These are phyloP conservation scores for Danielia reshetovae DNA, from an alignment of 805 yeast species.

Conservation along the genomic window DNA sequence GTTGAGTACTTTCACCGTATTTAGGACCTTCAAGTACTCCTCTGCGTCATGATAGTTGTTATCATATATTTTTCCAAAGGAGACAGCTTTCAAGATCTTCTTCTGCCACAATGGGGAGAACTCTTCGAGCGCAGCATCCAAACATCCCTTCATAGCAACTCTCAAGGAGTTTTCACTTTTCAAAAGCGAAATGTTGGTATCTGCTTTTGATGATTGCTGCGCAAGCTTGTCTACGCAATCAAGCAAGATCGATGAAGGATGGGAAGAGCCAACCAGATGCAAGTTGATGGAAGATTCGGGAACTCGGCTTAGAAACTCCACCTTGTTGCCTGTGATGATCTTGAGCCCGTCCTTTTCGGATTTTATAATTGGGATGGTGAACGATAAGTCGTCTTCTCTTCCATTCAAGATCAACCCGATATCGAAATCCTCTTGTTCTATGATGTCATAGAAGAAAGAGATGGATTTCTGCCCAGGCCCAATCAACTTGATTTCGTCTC, in stretches of 20 bases:
- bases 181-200: slow-evolving; percentile 62
- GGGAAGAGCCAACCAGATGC: slow-evolving; percentile 78
- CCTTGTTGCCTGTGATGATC: slow-evolving; percentile 51
- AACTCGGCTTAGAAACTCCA: slow-evolving; percentile 66
- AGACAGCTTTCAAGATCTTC: slow-evolving; percentile 70
- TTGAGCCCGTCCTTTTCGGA: slow-evolving; percentile 70
- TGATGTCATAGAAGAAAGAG: slow-evolving; percentile 47
- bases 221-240: slow-evolving; percentile 68
- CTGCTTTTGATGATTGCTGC: slow-evolving; percentile 72
- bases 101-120: slow-evolving; percentile 79
- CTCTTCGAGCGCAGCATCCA: slow-evolving; percentile 73
- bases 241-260: slow-evolving; percentile 75
- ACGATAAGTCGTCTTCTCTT: slow-evolving; percentile 18
- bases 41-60: slow-evolving; percentile 53
- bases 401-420: slow-evolving; percentile 19
- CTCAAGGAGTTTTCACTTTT: slow-evolving; percentile 40
- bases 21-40: slow-evolving; percentile 58
- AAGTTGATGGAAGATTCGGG: slow-evolving; percentile 52
- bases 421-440: slow-evolving; percentile 27
- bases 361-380: slow-evolving; percentile 37
- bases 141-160: slow-evolving; percentile 66
- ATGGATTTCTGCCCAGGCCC: slow-evolving; percentile 66
- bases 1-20: slow-evolving; percentile 64
- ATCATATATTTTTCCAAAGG: slow-evolving; percentile 72
- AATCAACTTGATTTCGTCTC: slow-evolving; percentile 62